These are phyloP conservation scores for Osmanthus fragrans DNA, from an alignment of 257 asterid genomes.

Conservation along the genomic window DNA sequence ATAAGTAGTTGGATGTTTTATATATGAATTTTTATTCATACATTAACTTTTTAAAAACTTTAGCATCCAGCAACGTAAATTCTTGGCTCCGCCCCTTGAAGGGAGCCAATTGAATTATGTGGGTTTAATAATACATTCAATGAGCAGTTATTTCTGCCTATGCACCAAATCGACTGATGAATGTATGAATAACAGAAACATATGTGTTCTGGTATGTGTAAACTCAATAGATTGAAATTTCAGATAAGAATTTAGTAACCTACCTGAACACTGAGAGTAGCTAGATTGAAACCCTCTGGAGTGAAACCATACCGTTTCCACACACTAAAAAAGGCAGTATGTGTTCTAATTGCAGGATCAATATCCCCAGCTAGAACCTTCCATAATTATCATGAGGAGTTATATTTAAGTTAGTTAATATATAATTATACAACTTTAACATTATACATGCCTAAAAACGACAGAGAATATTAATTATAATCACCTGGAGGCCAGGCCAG, in stretches of 20 bases:
- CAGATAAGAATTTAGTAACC: slow-evolving; percentile 21
- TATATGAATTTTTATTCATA: no score
- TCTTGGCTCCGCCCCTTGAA: no score
- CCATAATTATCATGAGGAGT: slow-evolving; percentile 34
- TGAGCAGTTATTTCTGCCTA: background rate
- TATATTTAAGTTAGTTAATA: slow-evolving; percentile 21
- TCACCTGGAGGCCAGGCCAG: slow-evolving; percentile 99
- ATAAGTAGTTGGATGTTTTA: no score
- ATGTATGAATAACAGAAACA: background rate
- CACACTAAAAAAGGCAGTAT: slow-evolving; percentile 91
- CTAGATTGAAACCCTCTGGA: slow-evolving; percentile 97
- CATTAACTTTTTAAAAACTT: no score
- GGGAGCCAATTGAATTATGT: background rate
- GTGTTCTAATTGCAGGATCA: slow-evolving; percentile 94
- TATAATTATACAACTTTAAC: background rate
- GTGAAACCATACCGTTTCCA: slow-evolving; percentile 97
- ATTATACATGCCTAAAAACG: slow-evolving; percentile 2
- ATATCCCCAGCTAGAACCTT: slow-evolving; percentile 99
- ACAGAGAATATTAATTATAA: slow-evolving; percentile 10
- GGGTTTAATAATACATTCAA: background rate
- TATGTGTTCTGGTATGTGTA: background rate
- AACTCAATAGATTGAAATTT: slow-evolving; percentile 16
- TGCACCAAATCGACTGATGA: background rate
- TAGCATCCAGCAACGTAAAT: no score
- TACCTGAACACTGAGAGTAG: slow-evolving; percentile 90